phyloP scores from a whole-genome alignment of 345 rosid genomes.

The Brassica cretica region DNA sequence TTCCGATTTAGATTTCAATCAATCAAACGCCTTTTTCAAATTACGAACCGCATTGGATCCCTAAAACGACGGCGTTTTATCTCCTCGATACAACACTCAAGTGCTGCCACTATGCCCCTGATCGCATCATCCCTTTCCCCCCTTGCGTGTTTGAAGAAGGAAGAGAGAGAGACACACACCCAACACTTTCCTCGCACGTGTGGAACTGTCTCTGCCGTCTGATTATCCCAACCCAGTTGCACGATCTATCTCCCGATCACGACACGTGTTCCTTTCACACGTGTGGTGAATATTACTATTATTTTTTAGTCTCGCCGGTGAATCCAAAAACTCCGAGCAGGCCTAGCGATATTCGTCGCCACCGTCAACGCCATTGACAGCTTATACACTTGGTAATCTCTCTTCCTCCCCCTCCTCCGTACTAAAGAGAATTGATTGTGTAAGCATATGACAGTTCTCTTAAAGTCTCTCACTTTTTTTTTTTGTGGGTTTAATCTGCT shows the following conservation, averaged over 20 bases:
- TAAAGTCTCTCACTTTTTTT: too few species aligned
- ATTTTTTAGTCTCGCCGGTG: not conserved
- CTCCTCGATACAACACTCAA: constrained; percentile 20
- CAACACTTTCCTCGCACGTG: constrained; percentile 25
- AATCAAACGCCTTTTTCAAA: constrained; percentile 11
- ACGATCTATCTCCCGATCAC: constrained; percentile 11
- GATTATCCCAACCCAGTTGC: constrained; percentile 37
- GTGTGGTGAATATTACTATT: constrained; percentile 15
- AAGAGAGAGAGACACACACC: not conserved
- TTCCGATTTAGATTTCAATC: constrained; percentile 17
- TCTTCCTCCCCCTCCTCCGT: not conserved
- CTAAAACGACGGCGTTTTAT: not conserved
- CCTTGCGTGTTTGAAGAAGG: constrained; percentile 4
- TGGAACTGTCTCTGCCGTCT: constrained; percentile 29
- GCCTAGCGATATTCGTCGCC: constrained; percentile 22
- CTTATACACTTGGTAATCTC: constrained; percentile 29
- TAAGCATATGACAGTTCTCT: too few species aligned
- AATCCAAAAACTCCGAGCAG: not conserved
- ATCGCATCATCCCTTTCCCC: constrained; percentile 37
- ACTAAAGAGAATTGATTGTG: not conserved
- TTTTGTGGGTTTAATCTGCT: too few species aligned
- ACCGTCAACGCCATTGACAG: constrained; percentile 39
- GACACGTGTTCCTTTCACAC: constrained; percentile 39
- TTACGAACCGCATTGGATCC: constrained; percentile 35
- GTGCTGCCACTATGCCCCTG: constrained; percentile 22